Base-by-base conservation (phyloP, 306 rosid species). In the Chamaecrista fasciculata region DNA sequence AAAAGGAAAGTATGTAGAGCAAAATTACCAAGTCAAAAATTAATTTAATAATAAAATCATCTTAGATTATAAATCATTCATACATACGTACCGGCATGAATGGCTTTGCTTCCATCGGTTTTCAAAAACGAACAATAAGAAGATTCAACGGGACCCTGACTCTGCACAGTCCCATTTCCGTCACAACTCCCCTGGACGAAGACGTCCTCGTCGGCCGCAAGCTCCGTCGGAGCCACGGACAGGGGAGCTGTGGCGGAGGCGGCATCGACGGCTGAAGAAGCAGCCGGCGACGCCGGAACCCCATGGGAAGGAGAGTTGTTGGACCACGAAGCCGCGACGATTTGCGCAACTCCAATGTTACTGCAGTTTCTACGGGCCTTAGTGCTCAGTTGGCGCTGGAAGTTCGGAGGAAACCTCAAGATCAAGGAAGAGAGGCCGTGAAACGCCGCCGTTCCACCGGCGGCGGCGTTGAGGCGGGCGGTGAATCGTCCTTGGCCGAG, bases 321-420 rank as follows among this genome's bases (percentile, higher is more conserved):
- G 10, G 98, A 89, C 98, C 98, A 90, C 77, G 98, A 94, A 49
- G 98, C 97, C 12, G 97, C 96, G n/a, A 94, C 98, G 75, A 94
- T 84, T 79, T 94, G 98, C 1, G 98, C 98, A 44, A 94, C 97
- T 11, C 97, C 97, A 81, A 94, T 94, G 84, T 94, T 94, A 87
- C 98, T 86, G 78, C 98, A 94, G 76, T 94, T 94, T 62, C 97
- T 80, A 29, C 97, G 91, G 2, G 98, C 96, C 82, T 94, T 90
- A 52, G 80, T 90, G 87, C 98, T 90, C 20, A 94, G 85, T 82
- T 90, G 97, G 67, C 95, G 89, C 70, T 85, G 92, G 47, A 94
- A 94, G 81, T 94, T 94, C 0, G 97, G 98, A 18, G 98, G 97
- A 50, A 94, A 94, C 49, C 91, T 79, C 26, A 84, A 71, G 65